Conservation (phyloP, 129 eudicot genomes). For the Silybum marianum region DNA sequence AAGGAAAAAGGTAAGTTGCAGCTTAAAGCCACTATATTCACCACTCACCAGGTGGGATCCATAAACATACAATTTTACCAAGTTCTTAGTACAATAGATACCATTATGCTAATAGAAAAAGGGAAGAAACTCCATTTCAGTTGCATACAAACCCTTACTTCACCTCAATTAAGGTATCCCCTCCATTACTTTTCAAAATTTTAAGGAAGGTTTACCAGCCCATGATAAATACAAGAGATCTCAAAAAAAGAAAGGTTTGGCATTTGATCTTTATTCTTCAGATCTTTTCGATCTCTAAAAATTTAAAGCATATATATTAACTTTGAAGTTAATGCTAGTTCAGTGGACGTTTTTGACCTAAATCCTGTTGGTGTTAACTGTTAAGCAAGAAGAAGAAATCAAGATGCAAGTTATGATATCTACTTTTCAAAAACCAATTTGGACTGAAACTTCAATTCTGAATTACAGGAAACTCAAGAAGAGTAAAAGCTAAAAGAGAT, state of each 20-base stretch:
- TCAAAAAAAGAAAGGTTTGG: neutral
- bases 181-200: neutral
- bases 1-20: neutral
- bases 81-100: neutral
- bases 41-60: neutral
- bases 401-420: neutral
- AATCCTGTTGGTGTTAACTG: neutral
- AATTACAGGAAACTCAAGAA: conserved; percentile 3
- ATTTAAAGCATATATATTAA: neutral
- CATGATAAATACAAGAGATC: neutral
- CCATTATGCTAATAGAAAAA: neutral
- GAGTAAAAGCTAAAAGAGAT: neutral
- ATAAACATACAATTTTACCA: neutral
- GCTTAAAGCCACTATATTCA: neutral
- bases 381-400: neutral
- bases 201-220: neutral
- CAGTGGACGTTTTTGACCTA: neutral
- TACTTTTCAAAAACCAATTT: neutral
- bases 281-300: neutral
- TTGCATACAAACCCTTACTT: neutral
- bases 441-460: neutral
- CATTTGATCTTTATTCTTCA: neutral
- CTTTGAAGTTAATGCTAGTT: neutral
- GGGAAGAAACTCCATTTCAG: neutral
- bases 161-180: neutral